Percentiles rank a stretch among this genome's conserved stretches.
Conservation (phyloP, 495 filamentous ascomycete genomes). For the Talaromyces wortmannii region DNA sequence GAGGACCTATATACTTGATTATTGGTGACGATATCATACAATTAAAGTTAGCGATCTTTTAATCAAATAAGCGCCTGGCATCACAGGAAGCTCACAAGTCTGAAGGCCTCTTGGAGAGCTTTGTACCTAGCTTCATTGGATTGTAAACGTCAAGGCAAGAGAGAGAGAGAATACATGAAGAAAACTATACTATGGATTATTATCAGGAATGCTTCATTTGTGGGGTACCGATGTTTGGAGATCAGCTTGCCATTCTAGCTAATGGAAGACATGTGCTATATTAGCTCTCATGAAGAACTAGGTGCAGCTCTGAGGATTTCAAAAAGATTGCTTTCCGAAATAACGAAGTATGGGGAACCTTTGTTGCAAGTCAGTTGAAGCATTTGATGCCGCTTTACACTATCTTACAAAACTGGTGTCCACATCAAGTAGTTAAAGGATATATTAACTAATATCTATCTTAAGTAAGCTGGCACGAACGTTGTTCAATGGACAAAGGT, state of each 20-base stretch:
- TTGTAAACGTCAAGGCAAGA: neutral
- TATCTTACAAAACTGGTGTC: too few species aligned
- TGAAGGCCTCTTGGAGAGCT: neutral
- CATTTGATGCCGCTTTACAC: neutral
- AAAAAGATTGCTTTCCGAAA: neutral
- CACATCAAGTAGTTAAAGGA: too few species aligned
- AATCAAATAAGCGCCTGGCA: too few species aligned
- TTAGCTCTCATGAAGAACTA: neutral
- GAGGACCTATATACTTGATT: neutral
- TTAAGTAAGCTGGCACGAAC: too few species aligned
- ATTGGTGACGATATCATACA: neutral
- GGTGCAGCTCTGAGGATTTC: neutral
- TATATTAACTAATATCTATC: too few species aligned
- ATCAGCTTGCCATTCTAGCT: neutral
- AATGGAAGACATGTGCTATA: neutral
- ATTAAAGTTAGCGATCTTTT: neutral
- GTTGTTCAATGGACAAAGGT: constrained; percentile 26
- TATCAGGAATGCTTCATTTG: neutral
- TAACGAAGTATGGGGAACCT: neutral
- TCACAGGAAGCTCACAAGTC: too few species aligned
- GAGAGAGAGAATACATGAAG: neutral
- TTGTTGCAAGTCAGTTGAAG: neutral
- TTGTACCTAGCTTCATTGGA: neutral
- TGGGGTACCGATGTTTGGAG: neutral
- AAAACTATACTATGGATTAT: neutral